A percentile compares a stretch with the other conserved stretches of the same genome.
phyloP scores from a whole-genome alignment of 2,329 filamentous ascomycete genomes.

The Phialophora macrospora region DNA sequence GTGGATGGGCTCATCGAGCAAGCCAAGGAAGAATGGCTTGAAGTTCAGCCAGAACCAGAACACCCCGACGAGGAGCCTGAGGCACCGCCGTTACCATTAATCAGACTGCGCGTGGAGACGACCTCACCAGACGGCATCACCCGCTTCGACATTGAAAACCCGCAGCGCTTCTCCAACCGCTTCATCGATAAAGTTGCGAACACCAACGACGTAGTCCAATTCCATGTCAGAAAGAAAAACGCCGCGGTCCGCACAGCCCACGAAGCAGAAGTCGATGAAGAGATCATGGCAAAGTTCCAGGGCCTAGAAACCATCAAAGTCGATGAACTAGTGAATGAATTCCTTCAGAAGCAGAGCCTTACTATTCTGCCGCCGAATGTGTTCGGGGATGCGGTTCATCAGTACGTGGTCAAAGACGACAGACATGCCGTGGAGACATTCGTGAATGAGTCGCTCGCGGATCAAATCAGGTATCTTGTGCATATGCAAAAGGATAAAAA shows the following conservation, averaged over 20 bases:
- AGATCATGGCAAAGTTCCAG: slow-evolving; percentile 64
- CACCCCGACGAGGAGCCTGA: slow-evolving; percentile 56
- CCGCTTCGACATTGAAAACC: slow-evolving; percentile 89
- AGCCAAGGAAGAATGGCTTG: slow-evolving; percentile 79
- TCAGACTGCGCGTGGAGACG: slow-evolving; percentile 89
- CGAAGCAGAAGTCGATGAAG: slow-evolving; percentile 66
- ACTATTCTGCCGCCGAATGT: slow-evolving; percentile 91
- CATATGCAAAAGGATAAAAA: slow-evolving; percentile 70
- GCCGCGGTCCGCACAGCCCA: slow-evolving; percentile 53
- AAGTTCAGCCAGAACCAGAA: slow-evolving; percentile 70
- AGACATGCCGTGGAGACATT: slow-evolving; percentile 88
- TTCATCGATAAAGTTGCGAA: slow-evolving; percentile 93
- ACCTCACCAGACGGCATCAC: slow-evolving; percentile 77
- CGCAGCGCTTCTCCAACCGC: slow-evolving; percentile 91
- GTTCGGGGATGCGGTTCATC: slow-evolving; percentile 88
- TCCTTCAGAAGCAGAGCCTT: slow-evolving; percentile 81
- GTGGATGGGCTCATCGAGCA: slow-evolving; percentile 87
- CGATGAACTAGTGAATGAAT: slow-evolving; percentile 85
- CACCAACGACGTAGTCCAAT: slow-evolving; percentile 89
- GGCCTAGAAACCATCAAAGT: slow-evolving; percentile 80
- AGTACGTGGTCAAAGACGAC: slow-evolving; percentile 95
- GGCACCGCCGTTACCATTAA: slow-evolving; percentile 74
- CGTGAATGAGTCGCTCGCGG: slow-evolving; percentile 71
- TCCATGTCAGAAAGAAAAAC: slow-evolving; percentile 82
- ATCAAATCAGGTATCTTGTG: slow-evolving; percentile 72